Evolutionary conservation across 192 early-diverging fungal genomes (phyloP), one percentile per base, ranked within the genome.

Genomic region (Chytriomyces sp.): DNA sequence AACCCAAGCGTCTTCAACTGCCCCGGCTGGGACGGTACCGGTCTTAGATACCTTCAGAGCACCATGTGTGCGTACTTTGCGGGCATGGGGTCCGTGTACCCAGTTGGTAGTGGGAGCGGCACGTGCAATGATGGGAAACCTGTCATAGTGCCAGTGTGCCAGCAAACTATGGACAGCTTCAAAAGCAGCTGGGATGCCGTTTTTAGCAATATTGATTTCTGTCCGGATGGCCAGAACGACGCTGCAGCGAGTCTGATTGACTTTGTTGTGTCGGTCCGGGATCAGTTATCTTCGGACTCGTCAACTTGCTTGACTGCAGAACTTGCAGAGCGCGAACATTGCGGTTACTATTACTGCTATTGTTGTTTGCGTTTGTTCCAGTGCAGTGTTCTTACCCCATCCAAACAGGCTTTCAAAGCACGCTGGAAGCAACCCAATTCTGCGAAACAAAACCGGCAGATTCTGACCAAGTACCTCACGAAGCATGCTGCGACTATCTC

Each of bases 1-100:
- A 64, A 43, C 26, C 63, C 63, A 43, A 64, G 24, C 63, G 63
- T 23, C 16, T 64, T 64, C 26, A 64, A 64, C 63, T 64, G 63
- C 6, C 35, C 63, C 63, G 35, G 24, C 26, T 64, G 63, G 63
- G 26, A 64, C 35, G 63, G 63, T 43, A 26, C 13, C 35, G 63
- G 63, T 26, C 35, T 64, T 4, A 13, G 63, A 23, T 64, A 64
- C 63, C 1, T 28, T 26, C 63, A 43, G 13, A 28, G 24, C 35
- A 16, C 63, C 18, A 13, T 64, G 18, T 64, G 63, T 26, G 20
- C 63, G 11, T 64, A 64, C 26, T 64, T 64, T 26, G 63, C 45
- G 6, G 66, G 28, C 5, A 26, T 67, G 28, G 44, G 43, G 18
- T 20, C 23, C 45, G 11, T 10, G 7, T 67, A 45, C n/a, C 43